A percentile compares a stretch with the other conserved stretches of the same genome.
Conservation (phyloP, 129 eudicot species). For the Chrysanthemum makinoi region DNA sequence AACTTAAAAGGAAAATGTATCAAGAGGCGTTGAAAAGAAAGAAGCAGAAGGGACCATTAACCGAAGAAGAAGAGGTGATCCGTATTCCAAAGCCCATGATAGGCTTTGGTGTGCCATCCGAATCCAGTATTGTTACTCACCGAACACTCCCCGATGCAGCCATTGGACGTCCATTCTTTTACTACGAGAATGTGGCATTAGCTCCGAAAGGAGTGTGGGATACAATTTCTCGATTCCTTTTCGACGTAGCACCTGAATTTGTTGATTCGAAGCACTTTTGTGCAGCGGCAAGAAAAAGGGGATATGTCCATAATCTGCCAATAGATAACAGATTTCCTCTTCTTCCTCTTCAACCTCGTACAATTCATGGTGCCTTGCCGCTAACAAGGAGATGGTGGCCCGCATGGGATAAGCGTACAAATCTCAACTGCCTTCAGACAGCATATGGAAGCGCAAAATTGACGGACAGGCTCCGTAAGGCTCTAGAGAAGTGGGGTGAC, state of each 20-base stretch:
- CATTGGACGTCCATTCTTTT: conserved; percentile 65
- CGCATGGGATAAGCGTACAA: conserved; percentile 67
- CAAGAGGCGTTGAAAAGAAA: conserved; percentile 30
- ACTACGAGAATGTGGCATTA: conserved; percentile 87
- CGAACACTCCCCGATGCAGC: conserved; percentile 65
- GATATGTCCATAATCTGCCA: conserved; percentile 82
- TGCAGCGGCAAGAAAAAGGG: conserved; percentile 85
- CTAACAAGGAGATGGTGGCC: conserved; percentile 91
- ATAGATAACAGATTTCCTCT: conserved; percentile 56
- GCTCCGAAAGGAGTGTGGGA: conserved; percentile 99
- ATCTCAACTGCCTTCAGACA: conserved; percentile 82
- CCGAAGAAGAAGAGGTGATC: conserved; percentile 38
- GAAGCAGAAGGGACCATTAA: conserved; percentile 32
- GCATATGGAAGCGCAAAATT: conserved; percentile 57
- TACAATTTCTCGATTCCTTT: conserved; percentile 59
- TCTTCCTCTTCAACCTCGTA: conserved; percentile 67
- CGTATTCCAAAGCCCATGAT: conserved; percentile 83
- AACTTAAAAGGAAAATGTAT: conserved; percentile 45
- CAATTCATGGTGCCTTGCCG: conserved; percentile 68
- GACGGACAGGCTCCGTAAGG: conserved; percentile 65
- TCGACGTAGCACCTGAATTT: conserved; percentile 74
- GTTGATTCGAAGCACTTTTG: conserved; percentile 81
- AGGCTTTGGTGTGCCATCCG: conserved; percentile 74
- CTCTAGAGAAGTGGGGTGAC: conserved; percentile 52
- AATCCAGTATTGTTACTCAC: conserved; percentile 8